Evolutionary conservation across 257 asterid genomes (phyloP).

Genomic region (Prunella vulgaris): DNA sequence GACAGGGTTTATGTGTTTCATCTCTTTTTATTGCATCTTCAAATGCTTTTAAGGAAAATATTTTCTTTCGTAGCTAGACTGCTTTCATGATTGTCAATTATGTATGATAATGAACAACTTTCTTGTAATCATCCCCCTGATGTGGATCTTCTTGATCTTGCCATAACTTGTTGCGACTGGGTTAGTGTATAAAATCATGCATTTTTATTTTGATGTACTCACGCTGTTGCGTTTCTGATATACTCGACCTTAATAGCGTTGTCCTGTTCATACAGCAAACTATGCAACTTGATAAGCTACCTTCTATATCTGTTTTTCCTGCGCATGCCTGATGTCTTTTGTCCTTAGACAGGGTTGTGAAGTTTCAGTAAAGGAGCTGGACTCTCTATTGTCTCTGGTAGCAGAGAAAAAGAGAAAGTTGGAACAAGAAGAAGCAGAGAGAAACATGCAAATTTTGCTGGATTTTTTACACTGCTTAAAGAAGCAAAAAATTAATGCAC

Average conservation of each 20-base stretch:
- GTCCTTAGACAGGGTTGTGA: constrained; percentile 76
- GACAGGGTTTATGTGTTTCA: neutral
- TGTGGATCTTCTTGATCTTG: constrained; percentile 2
- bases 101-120: neutral
- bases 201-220: neutral
- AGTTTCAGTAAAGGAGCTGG: constrained; percentile 67
- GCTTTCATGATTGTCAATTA: neutral
- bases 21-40: neutral
- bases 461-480: constrained; percentile 63
- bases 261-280: constrained; percentile 6
- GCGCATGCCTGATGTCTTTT: constrained; percentile 36
- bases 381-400: constrained; percentile 48
- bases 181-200: neutral
- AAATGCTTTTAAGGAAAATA: neutral
- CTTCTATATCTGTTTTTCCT: constrained; percentile 13
- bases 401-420: constrained; percentile 65
- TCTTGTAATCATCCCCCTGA: neutral
- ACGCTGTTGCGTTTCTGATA: neutral
- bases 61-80: neutral
- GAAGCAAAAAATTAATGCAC: constrained; percentile 62
- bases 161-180: neutral
- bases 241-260: neutral
- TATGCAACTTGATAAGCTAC: constrained; percentile 18
- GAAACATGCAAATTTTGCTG: constrained; percentile 69
- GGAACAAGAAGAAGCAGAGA: constrained; percentile 86